Evolutionary conservation across 768 basidiomycete genomes (phyloP), one percentile per base, ranked within the genome.

Genomic region (Lentinula boryana): DNA sequence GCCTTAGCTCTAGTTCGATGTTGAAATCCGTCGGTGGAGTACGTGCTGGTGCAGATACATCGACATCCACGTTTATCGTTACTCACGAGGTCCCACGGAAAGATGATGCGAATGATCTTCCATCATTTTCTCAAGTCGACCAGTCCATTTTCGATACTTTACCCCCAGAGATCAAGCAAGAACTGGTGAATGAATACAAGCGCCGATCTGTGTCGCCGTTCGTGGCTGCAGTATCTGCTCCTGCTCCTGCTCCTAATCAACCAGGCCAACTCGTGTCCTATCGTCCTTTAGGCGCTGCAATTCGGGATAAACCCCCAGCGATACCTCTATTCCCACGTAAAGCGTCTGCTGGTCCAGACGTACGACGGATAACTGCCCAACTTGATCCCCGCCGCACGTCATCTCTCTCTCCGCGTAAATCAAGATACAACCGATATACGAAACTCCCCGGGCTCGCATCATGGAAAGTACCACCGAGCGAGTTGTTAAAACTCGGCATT

Each of bases 91-190:
- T 5, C 32, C 5, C n/a, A 31, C 41, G 36, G 18, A 51, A 40
- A 63, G 27, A 27, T 38, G 57, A n/a, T 8, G 5, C 46, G 6
- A 33, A 35, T 36, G 81, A 82, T 40, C 74, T 90, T 18, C 91
- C 89, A 3, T 84, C 86, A 2, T 82, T 90, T 66, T 91, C 89
- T 0, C 90, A 93, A 68, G 78, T 93, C 9, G 91, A 93, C 68
- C 80, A 72, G 73, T 77, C 79, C 4, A 86, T 92, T 1, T 83
- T 90, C 56, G 80, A 86, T 40, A 87, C 86, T 1, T 76, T 93
- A 33, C 91, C 91, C 0, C 77, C 74, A 10, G 88, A 91, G 27
- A 74, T 93, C 6, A 83, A 85, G 23, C 75, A 79, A 62, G 91
- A 93, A 68, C 73, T 92, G 10, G 82, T 89, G 67, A 72, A 71